Conservation (phyloP, 495 filamentous ascomycete species). For the Hypoxylon crocopeplum region DNA sequence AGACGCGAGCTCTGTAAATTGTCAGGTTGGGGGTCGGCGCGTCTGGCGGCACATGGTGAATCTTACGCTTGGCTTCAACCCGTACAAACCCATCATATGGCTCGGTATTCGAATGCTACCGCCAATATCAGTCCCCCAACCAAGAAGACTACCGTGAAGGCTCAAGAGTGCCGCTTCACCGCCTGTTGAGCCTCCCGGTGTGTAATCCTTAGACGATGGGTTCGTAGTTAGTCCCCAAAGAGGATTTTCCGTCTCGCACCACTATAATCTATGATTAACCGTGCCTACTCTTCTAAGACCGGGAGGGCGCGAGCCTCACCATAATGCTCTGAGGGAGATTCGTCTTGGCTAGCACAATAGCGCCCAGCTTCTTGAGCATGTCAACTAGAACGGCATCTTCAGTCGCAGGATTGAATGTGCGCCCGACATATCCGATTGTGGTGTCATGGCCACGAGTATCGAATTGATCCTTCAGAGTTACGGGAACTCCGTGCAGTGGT, state of each 20-base stretch:
- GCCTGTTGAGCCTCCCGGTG: slow-evolving; percentile 82
- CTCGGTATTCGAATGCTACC: slow-evolving; percentile 81
- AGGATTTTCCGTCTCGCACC: slow-evolving; percentile 81
- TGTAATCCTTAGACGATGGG: slow-evolving; percentile 74
- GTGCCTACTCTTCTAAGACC: not conserved
- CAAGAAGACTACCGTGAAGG: slow-evolving; percentile 75
- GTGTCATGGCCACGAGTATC: slow-evolving; percentile 77
- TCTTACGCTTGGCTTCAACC: slow-evolving; percentile 66
- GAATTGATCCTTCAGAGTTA: slow-evolving; percentile 81
- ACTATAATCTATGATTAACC: slow-evolving; percentile 23
- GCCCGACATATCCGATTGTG: slow-evolving; percentile 74
- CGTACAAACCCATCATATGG: slow-evolving; percentile 83
- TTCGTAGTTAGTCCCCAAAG: slow-evolving; percentile 78
- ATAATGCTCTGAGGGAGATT: slow-evolving; percentile 84
- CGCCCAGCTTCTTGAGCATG: slow-evolving; percentile 78
- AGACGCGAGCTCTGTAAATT: slow-evolving; percentile 49
- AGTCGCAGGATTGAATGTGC: slow-evolving; percentile 57
- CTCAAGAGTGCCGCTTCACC: slow-evolving; percentile 80
- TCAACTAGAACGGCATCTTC: slow-evolving; percentile 71
- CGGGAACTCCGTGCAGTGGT: slow-evolving; percentile 75
- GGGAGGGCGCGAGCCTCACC: slow-evolving; percentile 47
- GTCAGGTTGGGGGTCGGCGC: not conserved
- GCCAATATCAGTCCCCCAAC: slow-evolving; percentile 84
- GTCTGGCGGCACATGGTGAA: slow-evolving; percentile 44
- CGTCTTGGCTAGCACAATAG: slow-evolving; percentile 84